Evolutionary conservation across 2,329 filamentous ascomycete genomes (phyloP), one percentile per base, ranked within the genome.

Genomic region (Xylariaceae sp.): DNA sequence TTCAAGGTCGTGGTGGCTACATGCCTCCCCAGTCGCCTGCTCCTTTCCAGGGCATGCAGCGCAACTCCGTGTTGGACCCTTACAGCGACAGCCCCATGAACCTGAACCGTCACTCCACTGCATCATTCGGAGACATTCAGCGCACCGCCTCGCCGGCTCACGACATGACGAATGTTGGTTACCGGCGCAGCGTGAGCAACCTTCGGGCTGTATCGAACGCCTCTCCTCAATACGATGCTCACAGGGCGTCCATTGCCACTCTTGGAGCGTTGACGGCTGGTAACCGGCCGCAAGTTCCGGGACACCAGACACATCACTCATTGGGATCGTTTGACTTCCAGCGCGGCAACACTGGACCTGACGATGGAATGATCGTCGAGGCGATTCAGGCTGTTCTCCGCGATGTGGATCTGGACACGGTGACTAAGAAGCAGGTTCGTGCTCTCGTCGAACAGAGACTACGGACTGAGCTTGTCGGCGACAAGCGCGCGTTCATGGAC

Each of bases 351-450:
- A 67, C 72, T 23, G 91, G 90, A 0, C 89, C 91, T 0, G 90
- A 88, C 65, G 92, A 97, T 69, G 79, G 78, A 51, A 82, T 85
- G 62, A 97, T 99, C 65, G 82, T 90, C 15, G 89, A 95, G 62
- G 89, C 90, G 1, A 93, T 97, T 63, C 88, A 91, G 69, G 79
- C 82, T 54, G 94, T 94, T 68, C 79, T 99, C 63, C 77, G 81
- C 13, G 93, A 97, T 70, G 92, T 97, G 0, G 93, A 99, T 74
- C 80, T 99, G 48, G 94, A 99, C 73, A 93, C 84, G n/a, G 90
- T 97, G 52, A 99, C 94, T 5, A 99, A 97, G 86, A 99, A 99
- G 79, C 93, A 97, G 77, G 88, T 94, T 58, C 83, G 90, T 54
- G 92, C 90, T 2, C 82, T 97, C 50, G 92, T 96, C 10, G 94